Conservation (phyloP, 768 basidiomycete species). For the Panaeolus papilionaceus region DNA sequence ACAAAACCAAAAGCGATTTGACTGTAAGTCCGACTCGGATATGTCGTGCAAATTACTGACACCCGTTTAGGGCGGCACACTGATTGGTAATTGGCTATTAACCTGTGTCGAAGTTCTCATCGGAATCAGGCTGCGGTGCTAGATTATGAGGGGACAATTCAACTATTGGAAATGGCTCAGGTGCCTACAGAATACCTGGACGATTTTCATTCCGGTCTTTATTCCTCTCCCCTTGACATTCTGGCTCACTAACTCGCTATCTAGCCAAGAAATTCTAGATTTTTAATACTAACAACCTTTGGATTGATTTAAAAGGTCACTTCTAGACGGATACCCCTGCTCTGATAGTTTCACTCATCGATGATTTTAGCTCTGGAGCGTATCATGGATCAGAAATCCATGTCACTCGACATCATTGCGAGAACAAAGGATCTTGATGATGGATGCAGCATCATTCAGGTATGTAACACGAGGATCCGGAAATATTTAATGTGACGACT, state of each 20-base stretch:
- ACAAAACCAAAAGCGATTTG: slow-evolving; percentile 90
- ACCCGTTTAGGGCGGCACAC: slow-evolving; percentile 70
- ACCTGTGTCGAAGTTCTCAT: not conserved
- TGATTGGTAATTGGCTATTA: slow-evolving; percentile 56
- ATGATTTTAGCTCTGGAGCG: slow-evolving; percentile 77
- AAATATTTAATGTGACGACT: not conserved
- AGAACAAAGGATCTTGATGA: slow-evolving; percentile 89
- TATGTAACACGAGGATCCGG: not conserved
- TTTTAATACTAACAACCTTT: slow-evolving; percentile 87
- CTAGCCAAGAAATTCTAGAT: slow-evolving; percentile 90
- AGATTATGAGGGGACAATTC: slow-evolving; percentile 77
- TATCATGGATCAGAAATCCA: slow-evolving; percentile 83
- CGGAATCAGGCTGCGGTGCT: slow-evolving; percentile 3
- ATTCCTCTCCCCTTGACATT: slow-evolving; percentile 17
- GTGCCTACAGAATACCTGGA: slow-evolving; percentile 82
- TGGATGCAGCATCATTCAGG: slow-evolving; percentile 76
- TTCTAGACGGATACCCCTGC: not conserved
- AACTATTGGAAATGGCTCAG: slow-evolving; percentile 83
- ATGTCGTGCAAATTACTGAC: not conserved
- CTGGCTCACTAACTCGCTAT: slow-evolving; percentile 16
- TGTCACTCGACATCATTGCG: slow-evolving; percentile 95
- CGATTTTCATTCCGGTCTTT: slow-evolving; percentile 82
- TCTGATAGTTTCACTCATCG: not conserved
- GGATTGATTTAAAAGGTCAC: slow-evolving; percentile 77
- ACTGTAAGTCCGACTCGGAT: slow-evolving; percentile 4